Base-by-base conservation (phyloP, 257 asterid species). In the Apocynum venetum region DNA sequence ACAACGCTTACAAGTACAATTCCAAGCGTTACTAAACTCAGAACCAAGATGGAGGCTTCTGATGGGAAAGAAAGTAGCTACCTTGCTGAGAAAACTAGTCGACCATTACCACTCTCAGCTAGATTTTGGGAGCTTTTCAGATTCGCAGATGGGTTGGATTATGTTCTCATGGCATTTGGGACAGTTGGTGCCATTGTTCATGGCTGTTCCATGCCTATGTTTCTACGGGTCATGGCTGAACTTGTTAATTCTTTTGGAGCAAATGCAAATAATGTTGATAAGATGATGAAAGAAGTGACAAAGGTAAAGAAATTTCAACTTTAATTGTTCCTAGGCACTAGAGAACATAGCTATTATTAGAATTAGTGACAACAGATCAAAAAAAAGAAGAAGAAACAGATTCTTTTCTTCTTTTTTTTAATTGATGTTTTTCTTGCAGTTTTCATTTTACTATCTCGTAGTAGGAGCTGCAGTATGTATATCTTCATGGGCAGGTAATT, bases 381-480 rank as follows among this genome's bases (percentile, higher is more conserved):
- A 25, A 25, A 25, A 25, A 25, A 55, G 20, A 55, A 55, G 59
- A 53, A 53, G 20, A 25, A 25, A 55, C 19, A n/a, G 60, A 55
- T 66, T 36, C n/a, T 66, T 66, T 66, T 40, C 7, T n/a, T 40
- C 6, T 40, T 49, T 66, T 38, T 65, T 66, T 25, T 25, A 25
- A 25, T 25, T 25, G 80, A 57, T 82, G 81, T 57, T 48, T 80
- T 79, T 31, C 78, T 84, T 90, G 91, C 97, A 96, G 99, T 96
- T 91, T 84, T 97, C 99, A 74, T 91, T 88, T 84, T 93, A 93
- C 91, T 96, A 93, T 89, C 97, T 96, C 44, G 93, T 96, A 7
- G 99, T 96, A 70, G 99, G 99, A 83, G 99, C 99, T 84, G 99
- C 99, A 53, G 93, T 93, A 83, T 96, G 99, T 98, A 97, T 97